A percentile compares a stretch with the other conserved stretches of the same genome.
Evolutionary conservation across 176 grass and related monocot species (phyloP).

Genomic region (Rhynchospora tenuis): DNA sequence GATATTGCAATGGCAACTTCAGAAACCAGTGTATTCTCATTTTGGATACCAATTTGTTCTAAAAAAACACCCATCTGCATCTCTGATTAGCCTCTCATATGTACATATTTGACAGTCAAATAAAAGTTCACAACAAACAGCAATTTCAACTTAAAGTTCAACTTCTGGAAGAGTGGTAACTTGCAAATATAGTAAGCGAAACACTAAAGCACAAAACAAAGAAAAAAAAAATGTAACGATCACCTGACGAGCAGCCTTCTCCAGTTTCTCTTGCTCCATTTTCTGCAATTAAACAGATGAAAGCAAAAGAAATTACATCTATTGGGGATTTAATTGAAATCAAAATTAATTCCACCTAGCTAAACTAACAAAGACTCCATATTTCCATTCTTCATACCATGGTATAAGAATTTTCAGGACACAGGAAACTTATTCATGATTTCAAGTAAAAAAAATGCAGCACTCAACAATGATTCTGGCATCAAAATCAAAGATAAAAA

Average conservation of each 20-base stretch:
- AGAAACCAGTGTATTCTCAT: background rate
- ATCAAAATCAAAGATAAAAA: background rate
- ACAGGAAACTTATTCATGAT: background rate
- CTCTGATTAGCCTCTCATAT: background rate
- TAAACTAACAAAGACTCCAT: conserved; percentile 10
- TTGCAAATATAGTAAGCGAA: background rate
- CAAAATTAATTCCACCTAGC: background rate
- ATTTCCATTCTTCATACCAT: background rate
- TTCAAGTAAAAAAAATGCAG: background rate
- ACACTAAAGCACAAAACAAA: background rate
- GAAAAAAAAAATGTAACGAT: background rate
- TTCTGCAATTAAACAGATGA: conserved; percentile 46
- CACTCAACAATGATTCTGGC: background rate
- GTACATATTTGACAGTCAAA: background rate
- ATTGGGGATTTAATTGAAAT: background rate
- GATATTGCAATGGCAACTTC: background rate
- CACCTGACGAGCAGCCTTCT: conserved; percentile 70
- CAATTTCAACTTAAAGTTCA: background rate
- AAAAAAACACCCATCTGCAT: background rate
- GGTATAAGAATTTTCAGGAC: background rate
- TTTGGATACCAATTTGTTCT: background rate
- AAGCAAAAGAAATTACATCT: conserved; percentile 13
- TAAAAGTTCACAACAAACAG: background rate
- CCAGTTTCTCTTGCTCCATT: conserved; percentile 77
- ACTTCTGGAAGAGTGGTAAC: background rate